These are phyloP conservation scores for Gillenia trifoliata DNA, from an alignment of 306 rosid species.

Conservation along the genomic window DNA sequence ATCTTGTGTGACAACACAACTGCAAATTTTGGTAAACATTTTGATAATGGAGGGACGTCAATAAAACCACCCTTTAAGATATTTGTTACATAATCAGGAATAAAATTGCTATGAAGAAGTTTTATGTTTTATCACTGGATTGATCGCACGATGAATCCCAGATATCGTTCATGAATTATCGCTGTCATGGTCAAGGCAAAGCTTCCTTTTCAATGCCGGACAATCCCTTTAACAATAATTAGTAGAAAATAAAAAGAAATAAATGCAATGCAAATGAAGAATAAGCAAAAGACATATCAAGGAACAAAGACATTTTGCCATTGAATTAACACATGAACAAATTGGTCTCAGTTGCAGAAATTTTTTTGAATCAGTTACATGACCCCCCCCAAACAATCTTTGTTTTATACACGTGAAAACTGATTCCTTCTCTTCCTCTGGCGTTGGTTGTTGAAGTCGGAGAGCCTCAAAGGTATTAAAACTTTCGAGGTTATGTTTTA, in stretches of 20 bases:
- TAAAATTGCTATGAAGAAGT: too few relatives aligned
- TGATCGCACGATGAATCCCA: too few relatives aligned
- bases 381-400: not conserved
- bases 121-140: too few relatives aligned
- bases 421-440: not conserved
- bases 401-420: conserved; percentile 9
- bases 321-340: conserved; percentile 4
- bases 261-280: not conserved
- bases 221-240: too few relatives aligned
- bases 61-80: too few relatives aligned
- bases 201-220: too few relatives aligned
- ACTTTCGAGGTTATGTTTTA: conserved; percentile 10
- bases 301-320: conserved; percentile 9
- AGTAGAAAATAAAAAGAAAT: not conserved
- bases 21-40: too few relatives aligned
- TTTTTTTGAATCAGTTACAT: conserved; percentile 14
- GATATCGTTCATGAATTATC: too few relatives aligned
- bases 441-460: not conserved
- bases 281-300: not conserved
- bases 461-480: conserved; percentile 13
- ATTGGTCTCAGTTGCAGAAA: conserved; percentile 18
- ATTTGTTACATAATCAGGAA: too few relatives aligned
- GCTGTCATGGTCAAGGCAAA: too few relatives aligned
- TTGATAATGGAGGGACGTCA: too few relatives aligned
- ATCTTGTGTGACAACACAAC: too few relatives aligned